Evolutionary conservation across 2,329 filamentous ascomycete species (phyloP).

Genomic region (Arthrobotrys conoides): DNA sequence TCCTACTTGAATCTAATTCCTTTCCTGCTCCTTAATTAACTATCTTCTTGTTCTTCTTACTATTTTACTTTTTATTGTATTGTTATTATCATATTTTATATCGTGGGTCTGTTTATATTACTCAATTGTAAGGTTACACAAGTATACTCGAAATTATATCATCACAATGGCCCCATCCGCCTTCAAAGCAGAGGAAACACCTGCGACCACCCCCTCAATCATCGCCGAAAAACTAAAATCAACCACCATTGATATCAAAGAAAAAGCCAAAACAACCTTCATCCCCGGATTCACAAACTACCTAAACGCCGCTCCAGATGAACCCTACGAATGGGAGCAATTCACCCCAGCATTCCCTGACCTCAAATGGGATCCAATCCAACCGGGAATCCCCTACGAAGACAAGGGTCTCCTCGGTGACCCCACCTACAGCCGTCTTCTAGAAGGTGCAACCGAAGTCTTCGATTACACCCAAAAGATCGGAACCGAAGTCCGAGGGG

Average conservation of each 20-base stretch:
- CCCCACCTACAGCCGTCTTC: constrained; percentile 71
- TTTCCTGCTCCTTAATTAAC: constrained; percentile 41
- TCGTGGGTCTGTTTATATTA: background rate
- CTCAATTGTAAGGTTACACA: constrained; percentile 2
- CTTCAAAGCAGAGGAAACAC: constrained; percentile 42
- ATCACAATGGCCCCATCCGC: constrained; percentile 50
- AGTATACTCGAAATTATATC: background rate
- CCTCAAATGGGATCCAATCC: constrained; percentile 71
- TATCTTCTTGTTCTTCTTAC: background rate
- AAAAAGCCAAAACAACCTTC: constrained; percentile 55
- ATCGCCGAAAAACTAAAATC: constrained; percentile 48
- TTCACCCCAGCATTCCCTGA: constrained; percentile 72
- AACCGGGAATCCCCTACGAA: constrained; percentile 69
- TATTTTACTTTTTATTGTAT: no score
- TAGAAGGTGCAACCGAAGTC: constrained; percentile 71
- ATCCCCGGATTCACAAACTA: constrained; percentile 55
- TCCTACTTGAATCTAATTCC: constrained; percentile 40
- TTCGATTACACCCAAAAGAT: constrained; percentile 74
- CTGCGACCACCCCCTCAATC: background rate
- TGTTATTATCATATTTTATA: background rate
- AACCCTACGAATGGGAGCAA: constrained; percentile 71
- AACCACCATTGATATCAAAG: constrained; percentile 32
- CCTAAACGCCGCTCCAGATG: constrained; percentile 57
- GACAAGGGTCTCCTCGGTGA: constrained; percentile 73
- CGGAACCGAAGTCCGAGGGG: constrained; percentile 71